A percentile compares a stretch with the other conserved stretches of the same genome.
Evolutionary conservation across 768 basidiomycete species (phyloP).

Genomic region (Tremella fuciformis): DNA sequence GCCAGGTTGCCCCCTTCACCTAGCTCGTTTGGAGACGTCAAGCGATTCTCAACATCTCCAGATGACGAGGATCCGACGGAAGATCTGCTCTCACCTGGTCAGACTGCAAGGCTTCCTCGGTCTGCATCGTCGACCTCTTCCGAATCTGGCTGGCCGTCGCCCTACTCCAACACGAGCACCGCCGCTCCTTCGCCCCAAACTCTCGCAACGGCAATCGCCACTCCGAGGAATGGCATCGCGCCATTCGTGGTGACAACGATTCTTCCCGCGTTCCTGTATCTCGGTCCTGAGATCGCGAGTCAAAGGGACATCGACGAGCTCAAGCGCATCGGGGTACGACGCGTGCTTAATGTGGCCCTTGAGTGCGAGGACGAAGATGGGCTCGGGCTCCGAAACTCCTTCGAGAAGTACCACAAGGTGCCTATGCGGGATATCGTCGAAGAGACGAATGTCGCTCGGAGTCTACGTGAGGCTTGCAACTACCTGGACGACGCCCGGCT

Average conservation of each 20-base stretch:
- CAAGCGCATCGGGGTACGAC: constrained; percentile 69
- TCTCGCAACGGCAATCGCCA: constrained; percentile 19
- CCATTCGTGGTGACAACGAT: constrained; percentile 83
- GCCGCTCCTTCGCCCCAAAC: not conserved
- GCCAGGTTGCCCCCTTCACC: constrained; percentile 40
- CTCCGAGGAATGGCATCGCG: constrained; percentile 24
- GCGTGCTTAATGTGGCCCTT: constrained; percentile 85
- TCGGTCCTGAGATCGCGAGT: constrained; percentile 80
- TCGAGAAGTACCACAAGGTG: constrained; percentile 80
- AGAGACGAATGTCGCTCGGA: constrained; percentile 78
- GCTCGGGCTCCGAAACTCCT: constrained; percentile 63
- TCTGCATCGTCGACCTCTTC: not conserved
- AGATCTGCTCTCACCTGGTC: not conserved
- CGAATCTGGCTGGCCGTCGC: not conserved
- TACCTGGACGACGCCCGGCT: constrained; percentile 86
- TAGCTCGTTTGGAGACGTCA: constrained; percentile 31
- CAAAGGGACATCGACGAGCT: constrained; percentile 74
- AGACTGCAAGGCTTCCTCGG: not conserved
- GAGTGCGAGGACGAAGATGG: constrained; percentile 81
- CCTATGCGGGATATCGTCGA: constrained; percentile 95
- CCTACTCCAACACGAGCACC: not conserved
- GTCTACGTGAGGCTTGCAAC: constrained; percentile 79
- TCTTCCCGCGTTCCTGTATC: constrained; percentile 81
- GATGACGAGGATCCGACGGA: not conserved
- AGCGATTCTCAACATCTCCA: constrained; percentile 3